Percentiles rank a stretch among this genome's conserved stretches.
Conservation (phyloP, 306 rosid species). For the Fragaria nilgerrensis region DNA sequence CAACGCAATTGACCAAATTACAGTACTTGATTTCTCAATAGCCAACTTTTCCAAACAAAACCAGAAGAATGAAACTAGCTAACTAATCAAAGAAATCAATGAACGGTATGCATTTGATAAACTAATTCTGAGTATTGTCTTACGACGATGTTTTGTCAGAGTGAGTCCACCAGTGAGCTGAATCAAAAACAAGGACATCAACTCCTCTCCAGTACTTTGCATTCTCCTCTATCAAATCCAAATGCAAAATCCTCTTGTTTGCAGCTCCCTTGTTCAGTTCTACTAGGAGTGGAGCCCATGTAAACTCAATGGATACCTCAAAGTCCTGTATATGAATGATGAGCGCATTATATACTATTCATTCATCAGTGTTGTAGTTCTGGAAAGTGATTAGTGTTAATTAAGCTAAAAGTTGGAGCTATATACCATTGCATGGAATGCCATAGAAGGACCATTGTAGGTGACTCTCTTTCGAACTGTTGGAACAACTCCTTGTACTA, state of each 20-base stretch:
- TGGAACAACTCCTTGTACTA: constrained; percentile 89
- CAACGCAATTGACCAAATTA: background rate
- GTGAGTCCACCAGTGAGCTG: constrained; percentile 99
- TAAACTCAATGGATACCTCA: constrained; percentile 82
- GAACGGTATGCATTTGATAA: background rate
- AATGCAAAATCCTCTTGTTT: constrained; percentile 68
- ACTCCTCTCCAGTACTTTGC: constrained; percentile 91
- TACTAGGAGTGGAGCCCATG: constrained; percentile 90
- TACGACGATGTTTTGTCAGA: constrained; percentile 76
- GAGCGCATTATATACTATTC: background rate
- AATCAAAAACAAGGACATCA: constrained; percentile 86
- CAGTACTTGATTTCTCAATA: background rate
- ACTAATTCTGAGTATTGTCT: constrained; percentile 32
- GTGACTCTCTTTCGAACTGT: constrained; percentile 64
- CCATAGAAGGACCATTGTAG: constrained; percentile 78
- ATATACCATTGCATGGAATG: constrained; percentile 86
- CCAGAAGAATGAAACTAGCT: background rate
- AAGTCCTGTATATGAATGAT: constrained; percentile 55
- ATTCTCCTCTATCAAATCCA: constrained; percentile 92
- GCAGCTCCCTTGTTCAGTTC: constrained; percentile 63
- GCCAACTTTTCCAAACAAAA: background rate
- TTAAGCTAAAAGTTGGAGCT: background rate
- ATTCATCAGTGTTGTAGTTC: background rate
- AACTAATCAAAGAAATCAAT: background rate
- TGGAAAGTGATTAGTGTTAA: background rate